Evolutionary conservation across 768 basidiomycete genomes (phyloP), one percentile per base, ranked within the genome.

Genomic region (Agrocybe praecox): DNA sequence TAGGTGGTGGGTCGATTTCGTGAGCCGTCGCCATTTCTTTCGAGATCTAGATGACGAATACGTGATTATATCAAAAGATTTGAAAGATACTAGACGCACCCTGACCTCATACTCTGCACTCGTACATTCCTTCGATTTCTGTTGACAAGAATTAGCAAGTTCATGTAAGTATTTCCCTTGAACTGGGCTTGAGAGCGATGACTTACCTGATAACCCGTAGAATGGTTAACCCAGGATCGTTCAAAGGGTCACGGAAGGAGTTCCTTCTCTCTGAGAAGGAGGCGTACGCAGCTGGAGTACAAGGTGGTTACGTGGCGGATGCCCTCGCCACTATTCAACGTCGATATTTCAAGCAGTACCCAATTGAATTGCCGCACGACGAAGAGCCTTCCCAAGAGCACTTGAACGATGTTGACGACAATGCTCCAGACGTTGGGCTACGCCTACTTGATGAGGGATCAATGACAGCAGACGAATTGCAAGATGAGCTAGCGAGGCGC

Each of bases 261-360:
- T 54, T 54, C 32, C 53, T 54, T 10, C 40, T 29, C 3, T 10
- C 17, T 1, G 22, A 54, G 22, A 18, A 19, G 12, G 29, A 54
- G 21, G 14, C 26, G n/a, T 46, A 54, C 26, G 53, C 44, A 7
- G 17, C 17, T 2, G 53, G 22, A 1, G 44, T 54, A 11, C 5
- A 15, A 9, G 45, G 45, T 4, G 33, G 29, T 2, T 34, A 32
- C 14, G 24, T 29, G 2, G 44, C 44, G 2, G 53, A 54, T 21
- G 18, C 53, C 10, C 21, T 54, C 12, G 53, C 53, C 11, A 24
- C 46, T 11, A 54, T 54, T n/a, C 44, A 46, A 23, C 8, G 46
- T n/a, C 53, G 44, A 1, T 54, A 54, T 24, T 54, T 54, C 46
- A 54, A 54, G 21, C 44, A 44, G 11, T 54, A 46, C 15, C 53